Evolutionary conservation across 2,329 filamentous ascomycete species (phyloP).

Genomic region (Alternaria atra): DNA sequence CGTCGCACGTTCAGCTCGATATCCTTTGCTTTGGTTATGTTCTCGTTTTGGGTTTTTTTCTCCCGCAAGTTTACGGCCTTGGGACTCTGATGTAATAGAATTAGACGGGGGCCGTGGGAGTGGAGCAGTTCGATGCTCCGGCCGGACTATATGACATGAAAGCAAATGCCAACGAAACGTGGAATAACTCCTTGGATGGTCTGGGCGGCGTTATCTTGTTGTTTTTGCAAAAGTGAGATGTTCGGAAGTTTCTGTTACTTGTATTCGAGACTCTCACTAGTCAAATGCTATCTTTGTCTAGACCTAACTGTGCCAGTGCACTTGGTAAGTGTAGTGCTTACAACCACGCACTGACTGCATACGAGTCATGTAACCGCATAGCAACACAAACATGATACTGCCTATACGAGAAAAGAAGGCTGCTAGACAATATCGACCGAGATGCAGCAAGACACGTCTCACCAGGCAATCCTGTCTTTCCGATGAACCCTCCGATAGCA

Average conservation of each 20-base stretch:
- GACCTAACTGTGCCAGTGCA: not conserved
- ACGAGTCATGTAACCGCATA: not conserved
- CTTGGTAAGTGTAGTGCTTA: not conserved
- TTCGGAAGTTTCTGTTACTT: not conserved
- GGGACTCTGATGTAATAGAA: conserved; percentile 5
- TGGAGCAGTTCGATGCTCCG: not conserved
- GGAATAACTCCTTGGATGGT: not conserved
- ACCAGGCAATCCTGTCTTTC: not conserved
- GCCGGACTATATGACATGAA: not conserved
- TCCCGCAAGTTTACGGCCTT: not conserved
- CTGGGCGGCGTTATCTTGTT: not conserved
- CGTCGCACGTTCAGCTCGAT: not conserved
- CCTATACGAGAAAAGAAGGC: not conserved
- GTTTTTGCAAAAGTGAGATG: not conserved
- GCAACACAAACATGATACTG: not conserved
- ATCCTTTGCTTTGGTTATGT: conserved; percentile 3
- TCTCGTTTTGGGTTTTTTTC: not conserved
- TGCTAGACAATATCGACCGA: not conserved
- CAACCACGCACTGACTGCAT: not conserved
- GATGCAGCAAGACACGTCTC: not conserved
- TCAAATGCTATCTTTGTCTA: not conserved
- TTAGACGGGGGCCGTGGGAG: not conserved
- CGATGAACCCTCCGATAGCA: conserved; percentile 15
- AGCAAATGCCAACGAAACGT: not conserved
- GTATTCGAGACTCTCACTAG: not conserved